These are phyloP conservation scores for Sporothrix curviconia DNA, from an alignment of 2,329 filamentous ascomycete genomes.

Conservation along the genomic window DNA sequence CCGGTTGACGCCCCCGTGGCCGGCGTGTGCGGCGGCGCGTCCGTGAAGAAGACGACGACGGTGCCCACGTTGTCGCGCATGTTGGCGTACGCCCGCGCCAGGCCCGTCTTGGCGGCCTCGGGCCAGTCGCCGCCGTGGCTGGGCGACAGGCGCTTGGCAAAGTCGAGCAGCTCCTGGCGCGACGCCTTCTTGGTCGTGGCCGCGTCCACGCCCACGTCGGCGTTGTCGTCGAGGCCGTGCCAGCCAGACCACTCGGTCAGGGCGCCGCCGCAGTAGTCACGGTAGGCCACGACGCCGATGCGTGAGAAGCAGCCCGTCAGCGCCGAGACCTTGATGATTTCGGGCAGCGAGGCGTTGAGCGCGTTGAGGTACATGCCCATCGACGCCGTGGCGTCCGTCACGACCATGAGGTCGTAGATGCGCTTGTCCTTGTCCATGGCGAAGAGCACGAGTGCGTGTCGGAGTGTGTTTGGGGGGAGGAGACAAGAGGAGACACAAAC, in stretches of 20 bases:
- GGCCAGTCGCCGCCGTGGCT: constrained; percentile 36
- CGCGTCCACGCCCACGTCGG: neutral
- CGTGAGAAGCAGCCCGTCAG: constrained; percentile 44
- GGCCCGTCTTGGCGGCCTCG: constrained; percentile 43
- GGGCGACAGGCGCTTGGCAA: constrained; percentile 29
- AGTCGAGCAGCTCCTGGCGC: constrained; percentile 31
- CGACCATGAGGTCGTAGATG: constrained; percentile 38
- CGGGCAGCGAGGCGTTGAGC: constrained; percentile 40
- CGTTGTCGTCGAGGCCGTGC: constrained; percentile 25
- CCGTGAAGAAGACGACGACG: constrained; percentile 44
- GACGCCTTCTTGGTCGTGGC: constrained; percentile 18
- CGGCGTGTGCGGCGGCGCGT: constrained; percentile 21
- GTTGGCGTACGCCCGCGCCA: constrained; percentile 39
- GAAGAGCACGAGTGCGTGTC: neutral
- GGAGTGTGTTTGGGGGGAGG: neutral
- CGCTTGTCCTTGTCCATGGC: neutral
- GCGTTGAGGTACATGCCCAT: constrained; percentile 38
- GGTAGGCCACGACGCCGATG: constrained; percentile 44
- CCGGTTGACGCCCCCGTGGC: constrained; percentile 24
- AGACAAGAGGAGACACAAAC: neutral
- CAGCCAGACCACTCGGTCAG: constrained; percentile 45
- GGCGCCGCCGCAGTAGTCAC: constrained; percentile 36
- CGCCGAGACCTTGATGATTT: constrained; percentile 43
- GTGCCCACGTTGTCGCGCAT: constrained; percentile 44
- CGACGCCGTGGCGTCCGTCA: constrained; percentile 41